A percentile compares a stretch with the other conserved stretches of the same genome.
Conservation (phyloP, 1,284 basidiomycete species). For the Sphaerobolus stellatus region DNA sequence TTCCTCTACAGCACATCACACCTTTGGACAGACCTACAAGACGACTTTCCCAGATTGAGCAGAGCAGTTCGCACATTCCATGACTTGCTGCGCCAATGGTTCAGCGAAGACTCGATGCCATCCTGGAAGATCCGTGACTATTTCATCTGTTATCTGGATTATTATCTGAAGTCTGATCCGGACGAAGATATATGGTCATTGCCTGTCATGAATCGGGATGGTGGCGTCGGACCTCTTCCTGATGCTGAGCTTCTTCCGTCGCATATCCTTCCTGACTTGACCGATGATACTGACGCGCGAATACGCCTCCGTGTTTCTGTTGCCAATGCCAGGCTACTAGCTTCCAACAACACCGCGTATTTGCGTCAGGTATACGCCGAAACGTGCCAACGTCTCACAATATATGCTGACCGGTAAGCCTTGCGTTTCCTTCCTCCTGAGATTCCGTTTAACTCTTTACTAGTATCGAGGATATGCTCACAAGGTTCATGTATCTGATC, state of each 20-base stretch:
- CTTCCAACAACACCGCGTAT: slow-evolving; percentile 28
- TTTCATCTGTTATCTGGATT: slow-evolving; percentile 64
- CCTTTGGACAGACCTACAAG: slow-evolving; percentile 56
- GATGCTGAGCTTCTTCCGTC: slow-evolving; percentile 42
- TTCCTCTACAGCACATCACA: slow-evolving; percentile 66
- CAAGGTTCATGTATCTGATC: slow-evolving; percentile 73
- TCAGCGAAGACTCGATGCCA: slow-evolving; percentile 44
- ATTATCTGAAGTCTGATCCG: slow-evolving; percentile 64
- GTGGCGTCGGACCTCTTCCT: slow-evolving; percentile 22
- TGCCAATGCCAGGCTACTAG: slow-evolving; percentile 61
- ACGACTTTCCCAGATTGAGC: slow-evolving; percentile 40
- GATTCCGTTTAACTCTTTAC: slow-evolving; percentile 14
- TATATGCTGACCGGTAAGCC: slow-evolving; percentile 49
- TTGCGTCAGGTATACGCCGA: slow-evolving; percentile 43
- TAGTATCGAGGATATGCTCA: slow-evolving; percentile 78
- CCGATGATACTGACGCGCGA: slow-evolving; percentile 76
- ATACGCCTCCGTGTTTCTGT: slow-evolving; percentile 78
- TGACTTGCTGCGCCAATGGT: slow-evolving; percentile 49
- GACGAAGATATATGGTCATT: slow-evolving; percentile 49
- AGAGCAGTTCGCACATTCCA: slow-evolving; percentile 50
- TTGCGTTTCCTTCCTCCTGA: slow-evolving; percentile 6
- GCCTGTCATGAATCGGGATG: slow-evolving; percentile 27
- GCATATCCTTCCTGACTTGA: slow-evolving; percentile 51
- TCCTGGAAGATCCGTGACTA: slow-evolving; percentile 73
- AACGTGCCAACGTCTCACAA: slow-evolving; percentile 45